Percentiles rank a stretch among this genome's conserved stretches.
Conservation (phyloP, 2,329 filamentous ascomycete species). For the Penicillium sp. region DNA sequence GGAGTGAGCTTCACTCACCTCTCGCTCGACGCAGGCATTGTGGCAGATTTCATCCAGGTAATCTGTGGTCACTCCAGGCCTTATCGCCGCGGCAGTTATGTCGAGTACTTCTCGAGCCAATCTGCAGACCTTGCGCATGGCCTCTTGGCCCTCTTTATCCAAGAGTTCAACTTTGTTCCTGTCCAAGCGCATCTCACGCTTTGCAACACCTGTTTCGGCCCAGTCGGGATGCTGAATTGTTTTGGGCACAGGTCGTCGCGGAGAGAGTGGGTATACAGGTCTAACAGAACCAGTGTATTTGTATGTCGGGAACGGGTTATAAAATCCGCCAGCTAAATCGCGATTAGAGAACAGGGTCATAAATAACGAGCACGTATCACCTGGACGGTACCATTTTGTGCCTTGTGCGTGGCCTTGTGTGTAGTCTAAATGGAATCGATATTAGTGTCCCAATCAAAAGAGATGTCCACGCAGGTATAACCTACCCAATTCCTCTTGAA, state of each 20-base stretch:
- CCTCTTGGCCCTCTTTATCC: slow-evolving; percentile 71
- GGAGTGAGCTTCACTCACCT: slow-evolving; percentile 51
- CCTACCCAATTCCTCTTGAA: slow-evolving; percentile 95
- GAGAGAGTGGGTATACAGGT: slow-evolving; percentile 78
- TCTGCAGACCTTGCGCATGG: slow-evolving; percentile 83
- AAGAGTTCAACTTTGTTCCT: slow-evolving; percentile 76
- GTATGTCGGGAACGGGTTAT: slow-evolving; percentile 84
- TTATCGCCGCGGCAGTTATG: slow-evolving; percentile 73
- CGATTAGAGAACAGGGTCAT: slow-evolving; percentile 44
- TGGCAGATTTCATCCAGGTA: slow-evolving; percentile 88
- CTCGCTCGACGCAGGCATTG: slow-evolving; percentile 80
- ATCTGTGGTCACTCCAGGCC: slow-evolving; percentile 85
- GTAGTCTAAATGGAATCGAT: slow-evolving; percentile 7
- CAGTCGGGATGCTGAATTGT: slow-evolving; percentile 80
- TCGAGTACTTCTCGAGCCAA: slow-evolving; percentile 84
- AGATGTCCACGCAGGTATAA: slow-evolving; percentile 7
- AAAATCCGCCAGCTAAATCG: slow-evolving; percentile 75
- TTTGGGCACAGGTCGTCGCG: slow-evolving; percentile 67
- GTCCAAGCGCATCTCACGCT: slow-evolving; percentile 58
- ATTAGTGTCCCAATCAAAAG: background rate
- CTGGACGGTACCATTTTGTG: slow-evolving; percentile 67
- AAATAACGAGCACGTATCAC: background rate
- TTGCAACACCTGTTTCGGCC: slow-evolving; percentile 70
- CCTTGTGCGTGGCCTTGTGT: slow-evolving; percentile 56
- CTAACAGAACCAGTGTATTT: slow-evolving; percentile 74